Evolutionary conservation across 2,329 filamentous ascomycete species (phyloP), one percentile per base, ranked within the genome.

Genomic region (Scytalidium sp.): DNA sequence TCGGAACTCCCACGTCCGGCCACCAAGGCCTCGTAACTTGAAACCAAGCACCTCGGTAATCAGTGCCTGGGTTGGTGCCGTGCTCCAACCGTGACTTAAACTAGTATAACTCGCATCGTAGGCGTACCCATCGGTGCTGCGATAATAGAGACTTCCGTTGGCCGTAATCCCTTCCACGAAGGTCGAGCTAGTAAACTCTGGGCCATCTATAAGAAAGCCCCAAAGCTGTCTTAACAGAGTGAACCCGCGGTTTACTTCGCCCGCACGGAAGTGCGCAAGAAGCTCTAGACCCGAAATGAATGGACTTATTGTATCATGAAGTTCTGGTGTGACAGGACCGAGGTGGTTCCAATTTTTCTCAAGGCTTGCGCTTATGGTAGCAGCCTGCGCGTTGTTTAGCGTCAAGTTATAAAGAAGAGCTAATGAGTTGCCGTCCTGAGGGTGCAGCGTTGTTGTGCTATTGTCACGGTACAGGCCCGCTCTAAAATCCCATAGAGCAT

Each of bases 361-460:
- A 1, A 65, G 54, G 1, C 52, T 22, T 20, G 50, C 36, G 7
- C 59, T 62, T n/a, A 65, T 56, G 60, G 54, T n/a, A 64, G 67
- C 74, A 70, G 79, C 25, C 58, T 61, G 7, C 62, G 59, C 19
- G 3, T 51, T 19, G n/a, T 50, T 43, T 13, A 8, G 8, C 2
- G 58, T 52, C 19, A 56, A 52, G 2, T 32, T 45, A 32, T 55
- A 64, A 21, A 74, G 64, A 3, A 82, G 60, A 0, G 79, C 74
- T 62, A 83, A 71, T 47, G 75, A 72, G 63, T 85, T 85, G 11
- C 74, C 80, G 53, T 84, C 81, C 65, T 87, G 81, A 0, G 81
- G 80, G 53, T 79, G 69, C 3, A 87, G 67, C 1, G 71, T 70
- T 2, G 72, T 75, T 53, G 81, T 82, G 61, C 74, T 76, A 32